Percentiles rank a stretch among this genome's conserved stretches.
phyloP scores from a whole-genome alignment of 495 filamentous ascomycete species.

The Penicillium chermesinum region DNA sequence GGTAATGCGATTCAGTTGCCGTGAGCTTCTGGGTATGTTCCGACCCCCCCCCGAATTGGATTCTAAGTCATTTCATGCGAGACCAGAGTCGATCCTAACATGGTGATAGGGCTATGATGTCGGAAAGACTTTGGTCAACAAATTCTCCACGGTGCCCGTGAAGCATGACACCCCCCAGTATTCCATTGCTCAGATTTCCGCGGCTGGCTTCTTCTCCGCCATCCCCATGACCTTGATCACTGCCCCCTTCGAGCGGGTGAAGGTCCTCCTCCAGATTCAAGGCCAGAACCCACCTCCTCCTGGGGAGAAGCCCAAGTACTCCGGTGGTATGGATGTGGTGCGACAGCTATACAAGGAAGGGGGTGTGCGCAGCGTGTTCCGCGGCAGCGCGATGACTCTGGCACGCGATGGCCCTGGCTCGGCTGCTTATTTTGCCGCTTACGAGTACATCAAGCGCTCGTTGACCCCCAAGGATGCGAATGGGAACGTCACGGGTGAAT shows the following conservation, averaged over 20 bases:
- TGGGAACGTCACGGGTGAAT: conserved; percentile 62
- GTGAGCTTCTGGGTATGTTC: conserved; percentile 80
- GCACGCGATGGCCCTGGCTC: conserved; percentile 89
- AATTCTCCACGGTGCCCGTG: conserved; percentile 55
- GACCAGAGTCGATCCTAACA: conserved; percentile 25
- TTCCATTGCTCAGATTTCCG: conserved; percentile 80
- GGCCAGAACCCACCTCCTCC: conserved; percentile 80
- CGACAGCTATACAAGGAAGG: conserved; percentile 90
- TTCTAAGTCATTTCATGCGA: neutral
- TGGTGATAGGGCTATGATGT: conserved; percentile 74
- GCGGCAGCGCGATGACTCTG: conserved; percentile 83
- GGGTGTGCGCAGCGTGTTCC: conserved; percentile 84
- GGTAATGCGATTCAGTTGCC: conserved; percentile 56
- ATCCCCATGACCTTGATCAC: conserved; percentile 98
- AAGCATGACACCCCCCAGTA: conserved; percentile 59
- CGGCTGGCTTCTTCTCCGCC: conserved; percentile 95
- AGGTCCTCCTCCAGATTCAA: conserved; percentile 96
- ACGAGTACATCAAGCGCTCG: conserved; percentile 86
- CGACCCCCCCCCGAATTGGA: neutral
- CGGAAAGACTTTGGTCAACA: conserved; percentile 79
- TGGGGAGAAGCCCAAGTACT: conserved; percentile 90
- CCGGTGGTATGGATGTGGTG: conserved; percentile 86
- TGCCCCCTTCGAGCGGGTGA: conserved; percentile 96
- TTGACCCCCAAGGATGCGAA: conserved; percentile 79
- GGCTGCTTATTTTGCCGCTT: conserved; percentile 94